Evolutionary conservation across 495 filamentous ascomycete species (phyloP).

Genomic region (Podospora fimiseda): DNA sequence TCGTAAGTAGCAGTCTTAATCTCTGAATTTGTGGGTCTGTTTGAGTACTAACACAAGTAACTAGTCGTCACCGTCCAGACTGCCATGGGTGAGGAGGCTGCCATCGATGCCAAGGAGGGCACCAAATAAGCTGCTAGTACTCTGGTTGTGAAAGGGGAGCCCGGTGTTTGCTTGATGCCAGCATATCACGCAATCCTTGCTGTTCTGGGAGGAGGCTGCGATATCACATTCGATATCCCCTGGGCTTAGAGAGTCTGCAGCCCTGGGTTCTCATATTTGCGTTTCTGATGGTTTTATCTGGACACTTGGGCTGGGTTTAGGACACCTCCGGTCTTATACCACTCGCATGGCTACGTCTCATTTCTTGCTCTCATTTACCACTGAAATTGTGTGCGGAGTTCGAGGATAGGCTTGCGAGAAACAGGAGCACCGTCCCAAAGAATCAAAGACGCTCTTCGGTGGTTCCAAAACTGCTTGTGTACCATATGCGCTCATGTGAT

Average conservation of each 20-base stretch:
- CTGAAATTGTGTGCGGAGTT: conserved; percentile 18
- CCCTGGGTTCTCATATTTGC: conserved; percentile 1
- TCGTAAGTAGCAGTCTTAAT: conserved; percentile 59
- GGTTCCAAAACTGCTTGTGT: not conserved
- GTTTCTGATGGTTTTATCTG: conserved; percentile 11
- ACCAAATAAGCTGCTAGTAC: conserved; percentile 32
- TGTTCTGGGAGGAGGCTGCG: conserved; percentile 6
- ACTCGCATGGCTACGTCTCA: not conserved
- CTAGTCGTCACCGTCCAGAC: conserved; percentile 84
- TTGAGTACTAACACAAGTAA: conserved; percentile 16
- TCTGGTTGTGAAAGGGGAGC: not conserved
- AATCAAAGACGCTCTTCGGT: conserved; percentile 20
- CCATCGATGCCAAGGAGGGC: conserved; percentile 91
- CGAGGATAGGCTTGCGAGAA: conserved; percentile 26
- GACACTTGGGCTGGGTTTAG: conserved; percentile 1
- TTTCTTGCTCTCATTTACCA: conserved; percentile 7
- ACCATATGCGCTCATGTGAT: not conserved
- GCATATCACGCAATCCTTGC: conserved; percentile 19
- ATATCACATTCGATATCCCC: conserved; percentile 27
- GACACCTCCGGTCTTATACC: not conserved
- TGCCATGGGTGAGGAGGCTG: conserved; percentile 91
- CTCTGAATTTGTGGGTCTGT: not conserved
- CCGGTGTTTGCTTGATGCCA: not conserved
- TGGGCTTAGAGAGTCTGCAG: conserved; percentile 10
- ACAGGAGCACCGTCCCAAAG: conserved; percentile 25